A percentile compares a stretch with the other conserved stretches of the same genome.
phyloP scores from a whole-genome alignment of 83 land plant species.

The Larix sibirica region DNA sequence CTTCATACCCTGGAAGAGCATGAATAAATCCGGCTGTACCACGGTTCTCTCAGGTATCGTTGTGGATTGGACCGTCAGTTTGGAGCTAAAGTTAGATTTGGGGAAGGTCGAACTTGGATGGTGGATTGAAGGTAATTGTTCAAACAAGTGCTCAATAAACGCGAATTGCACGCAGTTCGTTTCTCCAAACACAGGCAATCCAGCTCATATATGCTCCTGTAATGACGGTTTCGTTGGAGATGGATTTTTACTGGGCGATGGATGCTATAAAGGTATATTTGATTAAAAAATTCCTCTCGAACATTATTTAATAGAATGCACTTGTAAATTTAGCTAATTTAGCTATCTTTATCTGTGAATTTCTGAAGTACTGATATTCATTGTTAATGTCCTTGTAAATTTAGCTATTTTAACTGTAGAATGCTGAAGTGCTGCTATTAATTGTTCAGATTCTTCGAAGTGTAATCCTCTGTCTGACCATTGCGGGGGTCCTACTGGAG shows the following conservation, averaged over 20 bases:
- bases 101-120: constrained; percentile 44
- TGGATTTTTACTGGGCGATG: constrained; percentile 35
- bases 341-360: too few relatives aligned
- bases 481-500: constrained; percentile 33
- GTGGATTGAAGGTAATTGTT: constrained; percentile 41
- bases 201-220: constrained; percentile 43
- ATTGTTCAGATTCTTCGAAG: constrained; percentile 14
- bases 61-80: not conserved
- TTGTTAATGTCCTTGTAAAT: too few relatives aligned
- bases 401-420: too few relatives aligned
- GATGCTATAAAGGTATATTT: constrained; percentile 42
- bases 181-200: not conserved
- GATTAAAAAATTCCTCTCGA: not conserved
- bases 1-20: constrained; percentile 1
- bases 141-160: constrained; percentile 23
- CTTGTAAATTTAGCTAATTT: not conserved
- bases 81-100: constrained; percentile 14
- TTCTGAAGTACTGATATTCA: too few relatives aligned
- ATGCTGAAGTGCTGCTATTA: too few relatives aligned
- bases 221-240: constrained; percentile 49
- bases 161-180: constrained; percentile 21
- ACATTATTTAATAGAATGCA: not conserved
- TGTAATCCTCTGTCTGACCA: constrained; percentile 47
- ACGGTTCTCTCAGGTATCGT: constrained; percentile 27
- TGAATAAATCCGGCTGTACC: constrained; percentile 13